Percentiles rank a stretch among this genome's conserved stretches.
These are phyloP conservation scores for Penicillium simplicissimum DNA, from an alignment of 495 filamentous ascomycete species.

Conservation along the genomic window DNA sequence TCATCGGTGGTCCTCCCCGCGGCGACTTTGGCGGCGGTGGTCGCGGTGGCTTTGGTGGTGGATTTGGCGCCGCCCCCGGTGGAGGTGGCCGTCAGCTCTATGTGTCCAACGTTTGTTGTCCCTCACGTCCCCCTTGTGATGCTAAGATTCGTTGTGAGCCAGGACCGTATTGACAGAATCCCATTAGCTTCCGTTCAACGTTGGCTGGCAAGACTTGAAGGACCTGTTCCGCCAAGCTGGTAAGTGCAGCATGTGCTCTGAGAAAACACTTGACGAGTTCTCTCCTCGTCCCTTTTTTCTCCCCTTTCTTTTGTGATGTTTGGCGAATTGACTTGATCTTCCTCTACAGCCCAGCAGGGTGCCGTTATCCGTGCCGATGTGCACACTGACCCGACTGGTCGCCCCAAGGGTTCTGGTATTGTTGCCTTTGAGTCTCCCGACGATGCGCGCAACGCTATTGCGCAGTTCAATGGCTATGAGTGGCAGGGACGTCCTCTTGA, in stretches of 20 bases:
- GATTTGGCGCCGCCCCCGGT: conserved; percentile 48
- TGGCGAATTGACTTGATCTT: conserved; percentile 36
- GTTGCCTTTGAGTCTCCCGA: conserved; percentile 94
- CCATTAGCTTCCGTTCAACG: conserved; percentile 90
- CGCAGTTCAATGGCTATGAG: conserved; percentile 97
- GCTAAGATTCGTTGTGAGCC: conserved; percentile 15
- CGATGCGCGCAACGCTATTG: conserved; percentile 92
- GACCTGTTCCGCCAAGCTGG: conserved; percentile 98
- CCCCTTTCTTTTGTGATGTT: conserved; percentile 12
- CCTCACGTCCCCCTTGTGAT: conserved; percentile 27
- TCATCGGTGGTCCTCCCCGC: conserved; percentile 72
- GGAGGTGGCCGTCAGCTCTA: conserved; percentile 86
- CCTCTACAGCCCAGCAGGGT: conserved; percentile 65
- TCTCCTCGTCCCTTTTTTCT: background rate
- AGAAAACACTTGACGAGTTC: background rate
- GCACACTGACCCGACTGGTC: conserved; percentile 86
- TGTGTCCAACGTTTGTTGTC: conserved; percentile 90
- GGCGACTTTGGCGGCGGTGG: conserved; percentile 63
- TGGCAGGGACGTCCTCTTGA: conserved; percentile 95
- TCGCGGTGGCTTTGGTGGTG: conserved; percentile 42
- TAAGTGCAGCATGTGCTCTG: conserved; percentile 49
- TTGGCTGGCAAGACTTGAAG: conserved; percentile 99
- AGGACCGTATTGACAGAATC: conserved; percentile 22
- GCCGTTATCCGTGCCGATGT: conserved; percentile 94
- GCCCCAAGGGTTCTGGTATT: conserved; percentile 92